Conservation (phyloP, 73 alveolate species). For the Paramecium octaurelia region DNA sequence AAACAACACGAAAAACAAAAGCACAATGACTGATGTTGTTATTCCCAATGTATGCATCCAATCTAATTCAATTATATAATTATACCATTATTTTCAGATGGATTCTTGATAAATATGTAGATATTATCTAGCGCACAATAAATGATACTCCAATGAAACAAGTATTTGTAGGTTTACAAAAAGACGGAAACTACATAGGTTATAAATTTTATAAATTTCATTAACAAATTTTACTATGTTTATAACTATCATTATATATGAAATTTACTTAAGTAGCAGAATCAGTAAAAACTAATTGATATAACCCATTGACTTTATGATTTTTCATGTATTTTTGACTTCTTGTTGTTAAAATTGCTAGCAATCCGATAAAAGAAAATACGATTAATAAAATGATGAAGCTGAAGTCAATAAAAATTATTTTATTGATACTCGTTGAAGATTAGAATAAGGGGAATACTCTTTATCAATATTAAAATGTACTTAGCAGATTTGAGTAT, state of each 20-base stretch:
- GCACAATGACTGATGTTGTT: background rate
- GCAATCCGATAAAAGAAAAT: background rate
- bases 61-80: background rate
- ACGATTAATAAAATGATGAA: background rate
- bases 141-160: background rate
- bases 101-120: background rate
- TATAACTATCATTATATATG: background rate
- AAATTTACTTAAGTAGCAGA: background rate
- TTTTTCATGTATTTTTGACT: background rate
- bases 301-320: background rate
- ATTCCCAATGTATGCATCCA: background rate
- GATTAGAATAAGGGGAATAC: background rate
- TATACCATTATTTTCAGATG: background rate
- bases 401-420: background rate
- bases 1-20: background rate
- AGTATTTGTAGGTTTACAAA: background rate
- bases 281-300: background rate
- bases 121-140: background rate
- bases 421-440: background rate
- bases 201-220: background rate
- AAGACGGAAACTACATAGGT: background rate
- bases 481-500: background rate
- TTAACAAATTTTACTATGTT: background rate
- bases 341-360: background rate
- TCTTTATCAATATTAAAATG: background rate